A percentile compares a stretch with the other conserved stretches of the same genome.
Evolutionary conservation across 345 rosid species (phyloP).

Genomic region (Microcos paniculata): DNA sequence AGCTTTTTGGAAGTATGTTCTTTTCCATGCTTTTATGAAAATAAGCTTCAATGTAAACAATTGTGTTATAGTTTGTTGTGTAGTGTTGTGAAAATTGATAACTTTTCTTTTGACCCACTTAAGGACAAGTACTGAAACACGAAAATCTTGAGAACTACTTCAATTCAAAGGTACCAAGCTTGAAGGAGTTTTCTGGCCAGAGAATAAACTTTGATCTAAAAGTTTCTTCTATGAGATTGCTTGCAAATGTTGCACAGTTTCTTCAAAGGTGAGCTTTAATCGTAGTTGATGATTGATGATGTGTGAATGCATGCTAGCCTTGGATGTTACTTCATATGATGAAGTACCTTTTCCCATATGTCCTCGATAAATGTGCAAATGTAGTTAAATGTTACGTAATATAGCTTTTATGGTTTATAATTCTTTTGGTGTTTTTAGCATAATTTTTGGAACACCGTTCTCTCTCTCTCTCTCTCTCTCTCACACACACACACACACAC

Average conservation of each 20-base stretch:
- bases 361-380: background rate
- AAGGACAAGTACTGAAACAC: constrained; percentile 86
- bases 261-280: constrained; percentile 58
- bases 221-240: constrained; percentile 50
- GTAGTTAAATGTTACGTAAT: background rate
- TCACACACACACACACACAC: too few relatives aligned
- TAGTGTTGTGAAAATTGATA: background rate
- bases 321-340: background rate
- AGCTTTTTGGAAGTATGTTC: constrained; percentile 87
- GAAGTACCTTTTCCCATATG: background rate
- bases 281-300: background rate
- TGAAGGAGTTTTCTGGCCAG: constrained; percentile 59
- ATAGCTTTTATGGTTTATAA: background rate
- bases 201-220: constrained; percentile 48
- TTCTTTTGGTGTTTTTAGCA: background rate
- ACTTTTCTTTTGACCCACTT: constrained; percentile 16
- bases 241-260: constrained; percentile 61
- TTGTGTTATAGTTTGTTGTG: background rate
- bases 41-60: background rate
- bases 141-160: constrained; percentile 60
- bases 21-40: constrained; percentile 11
- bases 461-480: too few relatives aligned
- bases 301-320: background rate
- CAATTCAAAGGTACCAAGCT: constrained; percentile 72
- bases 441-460: too few relatives aligned